Conservation (phyloP, 768 basidiomycete genomes). For the Galerina marginata region DNA sequence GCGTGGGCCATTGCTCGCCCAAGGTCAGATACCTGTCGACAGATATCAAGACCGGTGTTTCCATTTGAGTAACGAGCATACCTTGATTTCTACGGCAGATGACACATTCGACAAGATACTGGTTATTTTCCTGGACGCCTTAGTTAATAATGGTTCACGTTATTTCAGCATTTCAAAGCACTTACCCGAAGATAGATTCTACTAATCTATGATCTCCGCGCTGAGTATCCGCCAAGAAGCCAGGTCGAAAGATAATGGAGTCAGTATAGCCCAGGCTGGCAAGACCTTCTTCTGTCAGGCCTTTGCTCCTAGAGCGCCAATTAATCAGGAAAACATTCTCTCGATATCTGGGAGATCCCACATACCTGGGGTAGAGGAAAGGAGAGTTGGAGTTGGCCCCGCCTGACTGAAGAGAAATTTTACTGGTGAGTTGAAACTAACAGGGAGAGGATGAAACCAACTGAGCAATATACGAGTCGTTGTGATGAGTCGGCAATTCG, state of each 20-base stretch:
- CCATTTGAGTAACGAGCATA: constrained; percentile 21
- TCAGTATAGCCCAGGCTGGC: constrained; percentile 73
- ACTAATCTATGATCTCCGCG: constrained; percentile 43
- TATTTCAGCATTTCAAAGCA: not conserved
- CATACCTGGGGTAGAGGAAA: constrained; percentile 58
- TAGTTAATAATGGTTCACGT: not conserved
- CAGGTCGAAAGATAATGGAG: constrained; percentile 74
- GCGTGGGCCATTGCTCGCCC: constrained; percentile 60
- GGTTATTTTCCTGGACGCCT: constrained; percentile 39
- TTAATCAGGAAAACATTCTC: not conserved
- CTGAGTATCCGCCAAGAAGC: constrained; percentile 51
- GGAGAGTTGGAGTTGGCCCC: constrained; percentile 55
- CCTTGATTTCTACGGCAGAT: constrained; percentile 49
- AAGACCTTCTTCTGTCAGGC: constrained; percentile 71
- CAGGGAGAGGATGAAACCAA: constrained; percentile 32
- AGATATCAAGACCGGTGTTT: not conserved
- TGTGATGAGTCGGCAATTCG: constrained; percentile 57
- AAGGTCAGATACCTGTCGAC: constrained; percentile 51
- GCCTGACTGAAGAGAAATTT: constrained; percentile 38
- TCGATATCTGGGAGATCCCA: not conserved
- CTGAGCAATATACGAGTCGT: constrained; percentile 74
- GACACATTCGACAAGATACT: constrained; percentile 43
- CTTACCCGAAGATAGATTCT: constrained; percentile 53
- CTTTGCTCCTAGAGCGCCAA: constrained; percentile 63
- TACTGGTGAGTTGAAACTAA: not conserved